A percentile compares a stretch with the other conserved stretches of the same genome.
phyloP scores from a whole-genome alignment of 306 rosid species.

The Acacia confusa region DNA sequence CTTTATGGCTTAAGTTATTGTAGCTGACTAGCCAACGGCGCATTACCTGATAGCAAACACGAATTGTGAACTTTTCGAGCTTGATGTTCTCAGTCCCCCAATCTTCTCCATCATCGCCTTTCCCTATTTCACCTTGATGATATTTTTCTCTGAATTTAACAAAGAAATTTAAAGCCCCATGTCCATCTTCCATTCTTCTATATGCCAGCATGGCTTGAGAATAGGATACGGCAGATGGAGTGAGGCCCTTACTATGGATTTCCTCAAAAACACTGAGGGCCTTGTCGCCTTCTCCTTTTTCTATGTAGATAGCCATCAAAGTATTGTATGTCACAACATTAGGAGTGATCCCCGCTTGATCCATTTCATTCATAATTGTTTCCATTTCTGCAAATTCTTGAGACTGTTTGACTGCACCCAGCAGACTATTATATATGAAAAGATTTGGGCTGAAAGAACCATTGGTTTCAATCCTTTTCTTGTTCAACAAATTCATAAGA shows the following conservation, averaged over 20 bases:
- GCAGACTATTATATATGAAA: conserved; percentile 72
- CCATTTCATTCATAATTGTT: conserved; percentile 65
- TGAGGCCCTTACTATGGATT: conserved; percentile 60
- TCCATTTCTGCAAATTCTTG: conserved; percentile 57
- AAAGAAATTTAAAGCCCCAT: conserved; percentile 76
- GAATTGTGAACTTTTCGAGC: conserved; percentile 69
- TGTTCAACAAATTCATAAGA: conserved; percentile 82
- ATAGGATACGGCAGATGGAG: conserved; percentile 72
- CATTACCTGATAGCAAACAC: conserved; percentile 93
- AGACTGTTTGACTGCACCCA: conserved; percentile 85
- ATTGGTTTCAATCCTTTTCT: conserved; percentile 56
- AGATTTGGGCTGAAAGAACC: conserved; percentile 66
- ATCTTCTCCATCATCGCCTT: conserved; percentile 55
- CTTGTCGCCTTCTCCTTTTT: conserved; percentile 56
- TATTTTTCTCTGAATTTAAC: conserved; percentile 64
- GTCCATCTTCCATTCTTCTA: conserved; percentile 77
- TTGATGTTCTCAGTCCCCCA: conserved; percentile 68
- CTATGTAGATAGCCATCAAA: conserved; percentile 72
- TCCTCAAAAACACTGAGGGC: conserved; percentile 71
- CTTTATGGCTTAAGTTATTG: conserved; percentile 52
- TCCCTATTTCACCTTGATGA: conserved; percentile 58
- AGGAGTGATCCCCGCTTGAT: conserved; percentile 55
- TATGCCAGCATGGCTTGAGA: conserved; percentile 77
- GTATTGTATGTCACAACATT: conserved; percentile 83
- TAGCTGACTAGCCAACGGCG: conserved; percentile 76